Evolutionary conservation across 148 eudicot species (phyloP).

Genomic region (Diospyros lotus): DNA sequence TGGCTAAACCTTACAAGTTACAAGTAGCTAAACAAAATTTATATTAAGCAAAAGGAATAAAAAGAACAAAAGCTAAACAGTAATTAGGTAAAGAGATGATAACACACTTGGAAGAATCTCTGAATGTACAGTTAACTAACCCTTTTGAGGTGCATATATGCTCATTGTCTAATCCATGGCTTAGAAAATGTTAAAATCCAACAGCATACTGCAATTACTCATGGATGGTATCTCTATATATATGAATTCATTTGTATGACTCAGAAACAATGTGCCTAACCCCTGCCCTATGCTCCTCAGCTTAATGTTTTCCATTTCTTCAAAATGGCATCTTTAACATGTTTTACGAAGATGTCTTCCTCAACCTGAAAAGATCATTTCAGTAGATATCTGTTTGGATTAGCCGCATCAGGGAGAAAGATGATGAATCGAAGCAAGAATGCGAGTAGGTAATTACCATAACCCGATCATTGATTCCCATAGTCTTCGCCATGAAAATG

Average conservation of each 20-base stretch:
- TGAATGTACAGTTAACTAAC: neutral
- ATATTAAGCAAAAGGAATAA: no score
- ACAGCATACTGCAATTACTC: neutral
- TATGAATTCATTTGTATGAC: conserved; percentile 5
- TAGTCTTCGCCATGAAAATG: conserved; percentile 21
- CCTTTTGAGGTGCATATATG: neutral
- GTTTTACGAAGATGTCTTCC: neutral
- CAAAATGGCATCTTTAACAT: no score
- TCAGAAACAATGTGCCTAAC: neutral
- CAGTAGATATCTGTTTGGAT: neutral
- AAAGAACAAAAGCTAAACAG: neutral
- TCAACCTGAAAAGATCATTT: neutral
- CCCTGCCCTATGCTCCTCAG: neutral
- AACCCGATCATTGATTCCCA: conserved; percentile 26
- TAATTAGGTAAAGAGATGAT: neutral
- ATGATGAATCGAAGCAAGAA: neutral
- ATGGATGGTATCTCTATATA: neutral
- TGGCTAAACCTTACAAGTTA: no score
- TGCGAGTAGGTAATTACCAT: conserved; percentile 19
- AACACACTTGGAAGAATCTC: no score
- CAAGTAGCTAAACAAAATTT: no score
- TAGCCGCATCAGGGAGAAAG: neutral
- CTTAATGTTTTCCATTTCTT: neutral
- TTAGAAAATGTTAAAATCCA: conserved; percentile 12
- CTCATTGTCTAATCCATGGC: neutral